Percentiles rank a stretch among this genome's conserved stretches.
phyloP scores from a whole-genome alignment of 192 early-diverging fungal species.

The Rhizophlyctis rosea region DNA sequence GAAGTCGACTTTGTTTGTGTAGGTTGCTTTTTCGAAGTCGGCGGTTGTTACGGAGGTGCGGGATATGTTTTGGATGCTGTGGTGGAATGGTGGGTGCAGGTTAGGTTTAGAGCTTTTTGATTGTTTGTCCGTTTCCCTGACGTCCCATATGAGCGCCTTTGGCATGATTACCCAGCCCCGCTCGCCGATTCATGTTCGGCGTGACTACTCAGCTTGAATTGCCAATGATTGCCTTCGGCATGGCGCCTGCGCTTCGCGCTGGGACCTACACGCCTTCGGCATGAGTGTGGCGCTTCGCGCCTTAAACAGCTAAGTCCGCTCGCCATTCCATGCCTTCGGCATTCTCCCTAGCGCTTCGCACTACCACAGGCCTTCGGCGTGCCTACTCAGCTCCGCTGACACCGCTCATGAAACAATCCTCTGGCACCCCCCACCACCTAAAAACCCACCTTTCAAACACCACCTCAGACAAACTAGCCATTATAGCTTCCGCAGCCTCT shows the following conservation, averaged over 20 bases:
- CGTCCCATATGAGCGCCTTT: neutral
- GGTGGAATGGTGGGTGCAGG: neutral
- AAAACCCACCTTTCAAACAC: conserved; percentile 62
- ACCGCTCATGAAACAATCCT: too few species aligned
- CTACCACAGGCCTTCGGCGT: too few species aligned
- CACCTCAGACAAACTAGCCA: conserved; percentile 67
- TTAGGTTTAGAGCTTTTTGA: neutral
- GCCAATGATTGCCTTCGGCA: too few species aligned
- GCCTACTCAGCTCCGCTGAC: too few species aligned
- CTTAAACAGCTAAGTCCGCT: neutral
- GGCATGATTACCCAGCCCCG: too few species aligned
- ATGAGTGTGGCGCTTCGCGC: too few species aligned
- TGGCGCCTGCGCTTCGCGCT: too few species aligned
- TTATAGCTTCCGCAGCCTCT: conserved; percentile 73
- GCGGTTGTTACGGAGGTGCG: conserved; percentile 27
- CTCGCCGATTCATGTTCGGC: too few species aligned
- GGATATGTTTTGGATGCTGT: conserved; percentile 30
- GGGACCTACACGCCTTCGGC: too few species aligned
- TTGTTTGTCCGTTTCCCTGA: neutral
- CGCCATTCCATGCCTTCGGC: neutral
- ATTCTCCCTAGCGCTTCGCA: too few species aligned
- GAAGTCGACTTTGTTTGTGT: conserved; percentile 87
- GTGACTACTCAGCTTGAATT: too few species aligned
- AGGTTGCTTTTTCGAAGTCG: conserved; percentile 59
- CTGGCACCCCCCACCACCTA: neutral